Evolutionary conservation across 208 protist genomes (phyloP).

Genomic region (Naegleria gruberi): DNA sequence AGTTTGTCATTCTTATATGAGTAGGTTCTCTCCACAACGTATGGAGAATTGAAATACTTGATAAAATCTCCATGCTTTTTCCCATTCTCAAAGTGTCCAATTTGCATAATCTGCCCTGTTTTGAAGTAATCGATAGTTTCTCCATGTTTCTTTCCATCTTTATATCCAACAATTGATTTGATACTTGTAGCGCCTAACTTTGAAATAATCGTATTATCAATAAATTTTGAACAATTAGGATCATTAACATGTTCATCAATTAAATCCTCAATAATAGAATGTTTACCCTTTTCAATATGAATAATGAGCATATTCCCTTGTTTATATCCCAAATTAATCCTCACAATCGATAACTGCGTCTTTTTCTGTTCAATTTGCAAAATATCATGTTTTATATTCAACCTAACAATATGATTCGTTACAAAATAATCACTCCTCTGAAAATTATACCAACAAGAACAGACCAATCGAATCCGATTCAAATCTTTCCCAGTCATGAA

Average conservation of each 20-base stretch:
- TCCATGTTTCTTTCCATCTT: neutral
- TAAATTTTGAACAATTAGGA: too few species aligned
- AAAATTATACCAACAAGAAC: neutral
- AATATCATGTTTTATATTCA: neutral
- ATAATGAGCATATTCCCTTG: neutral
- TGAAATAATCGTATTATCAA: too few species aligned
- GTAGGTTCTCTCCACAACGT: neutral
- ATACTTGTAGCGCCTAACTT: too few species aligned
- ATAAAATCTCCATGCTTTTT: neutral
- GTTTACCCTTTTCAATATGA: neutral
- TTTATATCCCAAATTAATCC: neutral
- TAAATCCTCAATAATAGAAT: too few species aligned
- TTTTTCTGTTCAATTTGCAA: neutral
- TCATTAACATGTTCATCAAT: neutral
- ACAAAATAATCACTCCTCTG: neutral
- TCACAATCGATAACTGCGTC: neutral
- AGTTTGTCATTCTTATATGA: neutral
- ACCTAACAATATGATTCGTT: neutral
- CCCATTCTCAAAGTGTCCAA: neutral
- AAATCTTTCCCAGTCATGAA: neutral
- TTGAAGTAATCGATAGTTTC: neutral
- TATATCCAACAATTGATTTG: neutral
- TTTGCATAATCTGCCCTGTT: neutral
- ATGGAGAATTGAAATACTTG: neutral
- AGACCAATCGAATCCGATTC: neutral